These are phyloP conservation scores for Neofusicoccum kwambonambiense DNA, from an alignment of 2,329 filamentous ascomycete genomes.

Conservation along the genomic window DNA sequence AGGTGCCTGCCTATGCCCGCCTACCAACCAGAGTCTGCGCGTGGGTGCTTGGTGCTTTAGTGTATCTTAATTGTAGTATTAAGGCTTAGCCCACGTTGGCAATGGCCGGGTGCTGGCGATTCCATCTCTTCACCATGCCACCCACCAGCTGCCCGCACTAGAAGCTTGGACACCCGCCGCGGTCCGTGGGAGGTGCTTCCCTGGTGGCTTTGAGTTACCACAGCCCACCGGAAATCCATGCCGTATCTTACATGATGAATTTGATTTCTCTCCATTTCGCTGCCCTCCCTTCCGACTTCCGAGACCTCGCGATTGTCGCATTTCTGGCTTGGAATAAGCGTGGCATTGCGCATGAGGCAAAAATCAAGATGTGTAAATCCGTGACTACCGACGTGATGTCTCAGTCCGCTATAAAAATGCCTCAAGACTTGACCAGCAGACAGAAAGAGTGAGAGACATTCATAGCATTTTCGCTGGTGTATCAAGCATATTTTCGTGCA, in stretches of 20 bases:
- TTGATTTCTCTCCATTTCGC: background rate
- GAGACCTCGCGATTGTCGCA: too few relatives aligned
- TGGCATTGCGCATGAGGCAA: too few relatives aligned
- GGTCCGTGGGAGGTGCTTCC: background rate
- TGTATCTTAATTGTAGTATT: background rate
- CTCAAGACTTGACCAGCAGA: too few relatives aligned
- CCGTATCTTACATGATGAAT: background rate
- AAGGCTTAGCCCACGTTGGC: background rate
- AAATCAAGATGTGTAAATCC: too few relatives aligned
- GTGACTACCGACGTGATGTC: too few relatives aligned
- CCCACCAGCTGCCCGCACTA: background rate
- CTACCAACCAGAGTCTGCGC: background rate
- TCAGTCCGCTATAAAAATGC: too few relatives aligned
- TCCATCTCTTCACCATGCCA: background rate
- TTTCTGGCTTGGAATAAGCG: too few relatives aligned
- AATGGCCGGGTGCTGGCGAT: background rate
- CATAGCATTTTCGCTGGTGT: too few relatives aligned
- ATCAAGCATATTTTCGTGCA: too few relatives aligned
- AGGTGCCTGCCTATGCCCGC: background rate
- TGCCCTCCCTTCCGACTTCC: background rate
- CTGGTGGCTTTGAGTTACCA: background rate
- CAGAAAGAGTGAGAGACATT: too few relatives aligned
- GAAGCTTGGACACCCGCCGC: slow-evolving; percentile 5
- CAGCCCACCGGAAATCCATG: background rate
- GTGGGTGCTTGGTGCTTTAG: too few relatives aligned